Base-by-base conservation (phyloP, 257 asterid genomes). In the Forsythia suspensa region DNA sequence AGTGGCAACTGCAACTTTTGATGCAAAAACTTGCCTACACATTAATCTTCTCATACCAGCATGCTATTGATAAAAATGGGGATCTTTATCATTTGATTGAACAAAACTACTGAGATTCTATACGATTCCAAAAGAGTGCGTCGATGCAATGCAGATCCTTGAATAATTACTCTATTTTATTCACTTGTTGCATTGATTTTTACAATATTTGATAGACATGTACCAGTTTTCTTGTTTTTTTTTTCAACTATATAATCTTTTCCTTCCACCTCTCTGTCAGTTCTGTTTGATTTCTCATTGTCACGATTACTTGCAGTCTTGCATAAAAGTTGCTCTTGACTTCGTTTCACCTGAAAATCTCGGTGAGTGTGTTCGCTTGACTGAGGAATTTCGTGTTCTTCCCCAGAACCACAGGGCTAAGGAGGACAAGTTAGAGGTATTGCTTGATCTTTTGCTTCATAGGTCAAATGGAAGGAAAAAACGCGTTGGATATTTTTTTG, bases 331-430 rank as follows among this genome's bases (percentile, higher is more conserved):
- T 76, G 96, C 96, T 43, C 82, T 88, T 5, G 97, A 92, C 87
- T 92, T 92, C 59, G 97, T 92, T 51, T 91, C 97, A 10, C 96
- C 97, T 7, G 97, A 92, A 74, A 92, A 86, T 76, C 38, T 92
- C 39, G 84, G 80, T 43, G 96, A 91, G 87, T 89, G 96, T 77
- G 44, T 86, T 69, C 89, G 88, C 55, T 82, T 92, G 87, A 85
- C 90, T 6, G 74, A 88, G 83, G 95, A 92, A 78, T 91, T 88
- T 71, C 93, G 97, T 72, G 16, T 69, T 77, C 96, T 92, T 77
- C 96, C 97, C 75, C 74, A 71, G 41, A 76, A 24, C 8, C 97
- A 92, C 81, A 87, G 80, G 80, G 89, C 95, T 10, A 91, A 90
- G 78, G 91, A 89, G 81, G 95, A 92, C 84, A 91, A 88, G 78